A percentile compares a stretch with the other conserved stretches of the same genome.
Evolutionary conservation across 2,329 filamentous ascomycete genomes (phyloP).

Genomic region (Malbranchea zuffiana): DNA sequence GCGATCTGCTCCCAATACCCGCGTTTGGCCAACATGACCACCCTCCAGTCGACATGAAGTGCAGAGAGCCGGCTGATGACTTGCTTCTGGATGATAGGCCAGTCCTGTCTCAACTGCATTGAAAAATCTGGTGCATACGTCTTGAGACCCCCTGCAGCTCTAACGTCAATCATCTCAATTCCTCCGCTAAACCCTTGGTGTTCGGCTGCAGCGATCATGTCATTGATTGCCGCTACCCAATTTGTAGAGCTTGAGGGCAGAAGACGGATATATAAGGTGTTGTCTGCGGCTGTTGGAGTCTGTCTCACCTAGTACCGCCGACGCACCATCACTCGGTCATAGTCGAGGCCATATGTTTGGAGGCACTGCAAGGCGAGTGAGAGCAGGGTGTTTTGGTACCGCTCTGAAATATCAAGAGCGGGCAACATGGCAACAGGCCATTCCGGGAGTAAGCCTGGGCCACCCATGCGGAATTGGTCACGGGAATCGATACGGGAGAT

Average conservation of each 20-base stretch:
- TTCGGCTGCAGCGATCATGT: not conserved
- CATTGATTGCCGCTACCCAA: not conserved
- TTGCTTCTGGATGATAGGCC: not conserved
- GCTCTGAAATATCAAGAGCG: not conserved
- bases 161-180: slow-evolving; percentile 3
- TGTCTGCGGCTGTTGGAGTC: not conserved
- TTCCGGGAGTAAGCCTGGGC: slow-evolving; percentile 2
- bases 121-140: not conserved
- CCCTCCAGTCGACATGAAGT: not conserved
- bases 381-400: not conserved
- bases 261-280: slow-evolving; percentile 4
- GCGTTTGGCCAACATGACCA: slow-evolving; percentile 1
- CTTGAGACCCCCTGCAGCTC: slow-evolving; percentile 1
- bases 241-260: not conserved
- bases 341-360: not conserved
- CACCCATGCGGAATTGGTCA: slow-evolving; percentile 3
- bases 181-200: not conserved
- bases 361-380: not conserved
- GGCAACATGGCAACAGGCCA: slow-evolving; percentile 1
- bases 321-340: not conserved
- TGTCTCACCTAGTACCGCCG: slow-evolving; percentile 1
- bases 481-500: slow-evolving; percentile 1
- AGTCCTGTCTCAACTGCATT: not conserved
- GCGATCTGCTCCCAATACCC: slow-evolving; percentile 7
- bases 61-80: not conserved